Base-by-base conservation (phyloP, 768 basidiomycete species). In the Hericium rajendrae region DNA sequence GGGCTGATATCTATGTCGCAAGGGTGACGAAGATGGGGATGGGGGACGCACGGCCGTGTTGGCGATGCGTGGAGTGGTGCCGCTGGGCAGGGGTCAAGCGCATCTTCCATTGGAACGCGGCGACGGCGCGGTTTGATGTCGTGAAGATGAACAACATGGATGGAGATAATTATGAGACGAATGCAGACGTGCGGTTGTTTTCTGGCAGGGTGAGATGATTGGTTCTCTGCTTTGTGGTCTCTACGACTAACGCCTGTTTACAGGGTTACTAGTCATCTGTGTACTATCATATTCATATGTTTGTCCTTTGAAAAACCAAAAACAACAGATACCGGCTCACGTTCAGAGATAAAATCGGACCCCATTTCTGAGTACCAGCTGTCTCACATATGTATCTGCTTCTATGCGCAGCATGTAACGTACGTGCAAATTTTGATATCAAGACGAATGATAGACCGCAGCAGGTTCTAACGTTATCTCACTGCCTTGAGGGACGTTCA, bases 61-160 rank as follows among this genome's bases (percentile, higher is more conserved):
- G 78, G 76, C 68, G 80, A 46, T 82, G 81, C 56, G 57, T 83
- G 37, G 74, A 78, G 55, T 83, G 78, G 79, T 82, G 78, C 61
- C 68, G 69, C 48, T 82, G 80, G 80, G 78, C 79, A 20, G 80
- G 80, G 0, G 74, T 83, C 58, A 79, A 75, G 67, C 74, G 80
- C 41, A 74, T 82, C 43, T 82, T 80, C 60, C 76, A 81, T 59
- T 81, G 78, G 75, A 73, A 79, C 55, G 68, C 65, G 6, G 67
- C 63, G 16, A 67, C 64, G 40, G 68, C 67, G 9, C 65, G 64
- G 55, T 74, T 76, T 48, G 72, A 72, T 2, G 71, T 78, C 48
- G 67, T 79, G 48, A 80, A 80, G 66, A 77, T 79, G 54, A 74
- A 76, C 55, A 71, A 71, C 40, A 67, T 68, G 18, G 64, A 66